Evolutionary conservation across 1,139 yeast species (phyloP).

Genomic region (Candida sp.): DNA sequence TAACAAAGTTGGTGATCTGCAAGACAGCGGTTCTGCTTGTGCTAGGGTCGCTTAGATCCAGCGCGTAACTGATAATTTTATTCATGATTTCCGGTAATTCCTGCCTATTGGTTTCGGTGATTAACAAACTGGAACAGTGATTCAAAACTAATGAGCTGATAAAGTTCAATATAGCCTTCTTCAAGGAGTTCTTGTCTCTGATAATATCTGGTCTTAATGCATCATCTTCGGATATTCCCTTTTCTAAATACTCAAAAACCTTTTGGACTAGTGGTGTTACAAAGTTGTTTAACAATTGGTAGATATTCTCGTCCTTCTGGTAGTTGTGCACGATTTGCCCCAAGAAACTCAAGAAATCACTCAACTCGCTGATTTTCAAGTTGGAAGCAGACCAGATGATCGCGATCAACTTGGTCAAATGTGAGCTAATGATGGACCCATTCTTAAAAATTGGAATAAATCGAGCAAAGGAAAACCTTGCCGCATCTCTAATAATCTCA

Average conservation of each 20-base stretch:
- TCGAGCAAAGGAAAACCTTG: constrained; percentile 87
- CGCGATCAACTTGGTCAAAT: constrained; percentile 74
- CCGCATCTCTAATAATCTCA: constrained; percentile 80
- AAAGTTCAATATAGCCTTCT: constrained; percentile 72
- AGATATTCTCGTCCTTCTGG: constrained; percentile 67
- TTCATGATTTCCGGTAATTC: constrained; percentile 68
- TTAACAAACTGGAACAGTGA: constrained; percentile 77
- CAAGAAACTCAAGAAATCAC: constrained; percentile 82
- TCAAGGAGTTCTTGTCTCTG: constrained; percentile 64
- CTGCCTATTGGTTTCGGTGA: constrained; percentile 67
- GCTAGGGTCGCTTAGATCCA: constrained; percentile 55
- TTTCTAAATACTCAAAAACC: constrained; percentile 57
- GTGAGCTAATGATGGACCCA: constrained; percentile 41
- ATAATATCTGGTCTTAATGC: constrained; percentile 51
- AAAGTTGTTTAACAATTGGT: constrained; percentile 73
- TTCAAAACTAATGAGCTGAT: constrained; percentile 74
- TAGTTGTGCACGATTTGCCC: constrained; percentile 89
- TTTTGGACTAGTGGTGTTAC: constrained; percentile 76
- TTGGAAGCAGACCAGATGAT: constrained; percentile 72
- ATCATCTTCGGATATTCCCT: constrained; percentile 21
- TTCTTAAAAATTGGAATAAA: constrained; percentile 70
- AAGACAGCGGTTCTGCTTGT: constrained; percentile 74
- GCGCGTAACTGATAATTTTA: constrained; percentile 68
- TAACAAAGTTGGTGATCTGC: constrained; percentile 69
- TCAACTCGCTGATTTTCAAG: constrained; percentile 66